A percentile compares a stretch with the other conserved stretches of the same genome.
Evolutionary conservation across 805 yeast species (phyloP).

Genomic region (Sugiyamaella smithiae): DNA sequence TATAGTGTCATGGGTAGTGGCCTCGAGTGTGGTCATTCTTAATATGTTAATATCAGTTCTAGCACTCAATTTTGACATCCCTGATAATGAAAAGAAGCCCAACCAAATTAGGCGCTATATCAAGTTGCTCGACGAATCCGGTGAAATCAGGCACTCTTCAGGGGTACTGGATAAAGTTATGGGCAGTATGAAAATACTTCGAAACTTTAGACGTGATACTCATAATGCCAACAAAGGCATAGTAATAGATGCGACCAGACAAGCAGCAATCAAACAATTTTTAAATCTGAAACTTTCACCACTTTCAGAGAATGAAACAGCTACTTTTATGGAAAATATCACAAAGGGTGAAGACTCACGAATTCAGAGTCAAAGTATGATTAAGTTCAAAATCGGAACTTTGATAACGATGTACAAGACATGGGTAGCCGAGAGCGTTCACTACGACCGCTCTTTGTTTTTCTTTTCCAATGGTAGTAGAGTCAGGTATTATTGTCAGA

Average conservation of each 20-base stretch:
- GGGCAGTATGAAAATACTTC: slow-evolving; percentile 17
- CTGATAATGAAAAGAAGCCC: neutral
- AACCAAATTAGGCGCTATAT: neutral
- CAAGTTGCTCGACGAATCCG: neutral
- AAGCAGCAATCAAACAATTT: neutral
- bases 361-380: no score
- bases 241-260: no score
- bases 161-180: neutral
- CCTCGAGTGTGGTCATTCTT: slow-evolving; percentile 73
- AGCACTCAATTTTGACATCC: slow-evolving; percentile 70
- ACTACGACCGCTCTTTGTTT: slow-evolving; percentile 63
- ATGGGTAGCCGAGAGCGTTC: slow-evolving; percentile 55
- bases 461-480: slow-evolving; percentile 62
- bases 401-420: slow-evolving; percentile 31
- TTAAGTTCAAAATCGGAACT: neutral
- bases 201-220: no score
- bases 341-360: neutral
- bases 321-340: neutral
- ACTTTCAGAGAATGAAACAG: neutral
- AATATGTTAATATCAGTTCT: slow-evolving; percentile 91
- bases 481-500: slow-evolving; percentile 68
- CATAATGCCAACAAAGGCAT: no score
- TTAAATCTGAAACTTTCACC: neutral
- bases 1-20: slow-evolving; percentile 72
- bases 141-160: neutral